Base-by-base conservation (phyloP, 768 basidiomycete species). In the Hericium erinaceus region DNA sequence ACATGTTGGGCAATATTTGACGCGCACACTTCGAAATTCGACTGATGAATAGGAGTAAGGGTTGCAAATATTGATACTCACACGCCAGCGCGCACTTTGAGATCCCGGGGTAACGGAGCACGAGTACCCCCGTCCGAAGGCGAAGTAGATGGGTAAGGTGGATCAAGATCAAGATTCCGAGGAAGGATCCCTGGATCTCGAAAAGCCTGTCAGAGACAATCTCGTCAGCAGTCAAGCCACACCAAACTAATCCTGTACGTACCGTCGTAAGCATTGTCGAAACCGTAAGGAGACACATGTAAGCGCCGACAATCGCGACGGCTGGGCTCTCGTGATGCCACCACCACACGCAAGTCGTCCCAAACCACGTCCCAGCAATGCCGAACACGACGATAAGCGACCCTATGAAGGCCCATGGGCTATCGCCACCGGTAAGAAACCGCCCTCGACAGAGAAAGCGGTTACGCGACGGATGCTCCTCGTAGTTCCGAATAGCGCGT, bases 1-100 rank as follows among this genome's bases (percentile, higher is more conserved):
- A 71, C 95, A 99, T 12, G 94, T 98, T 37, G 86, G 81, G 68
- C 95, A 99, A 65, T 92, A 98, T 71, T 95, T 97, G 57, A 92
- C 87, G 10, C 89, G 84, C 39, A 95, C 89, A 28, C 93, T 95
- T 65, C 60, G 57, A 13, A 49, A 54, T 54, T 15, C 40, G 40
- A 41, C 20, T 39, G 37, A 24, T 56, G 41, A 20, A 51, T 16
- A 57, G 39, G 20, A 41, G 12, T 41, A 18, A 18, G 8, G n/a
- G 18, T 9, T 20, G 15, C 24, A 33, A 15, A 28, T 15, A 9
- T 12, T 15, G 39, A 52, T 9, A 77, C 89, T 73, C 66, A 93
- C 92, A 80, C 75, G 62, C 90, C 90, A 15, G 77, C 68, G 16
- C 90, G 81, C 46, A 98, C 85, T 62, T 83, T 83, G 40, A 98